Evolutionary conservation across 169 alveolate genomes (phyloP), one percentile per base, ranked within the genome.

Genomic region (Plasmodium relictum): DNA sequence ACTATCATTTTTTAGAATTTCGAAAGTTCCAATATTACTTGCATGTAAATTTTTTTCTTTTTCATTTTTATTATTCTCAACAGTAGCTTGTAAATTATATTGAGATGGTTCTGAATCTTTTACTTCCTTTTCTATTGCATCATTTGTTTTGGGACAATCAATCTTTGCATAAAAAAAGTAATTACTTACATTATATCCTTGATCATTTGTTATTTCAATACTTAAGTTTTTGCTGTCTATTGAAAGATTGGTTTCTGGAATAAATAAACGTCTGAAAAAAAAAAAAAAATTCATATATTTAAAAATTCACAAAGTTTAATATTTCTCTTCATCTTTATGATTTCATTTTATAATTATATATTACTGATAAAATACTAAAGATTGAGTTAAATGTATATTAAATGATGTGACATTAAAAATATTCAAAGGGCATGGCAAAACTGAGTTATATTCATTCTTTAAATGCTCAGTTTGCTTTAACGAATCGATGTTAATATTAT

Each of bases 141-240:
- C 52, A n/a, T 83, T 31, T 52, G 86, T 83, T 61, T 48, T 42
- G 8, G 85, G 86, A 63, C 91, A 83, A 54, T 68, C 85, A 54
- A 83, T 69, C 56, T 68, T 83, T 69, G 73, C 85, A 45, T 83
- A 83, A 54, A 83, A 83, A 68, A 9, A 83, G 48, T 83, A 83
- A 50, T 83, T 83, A 18, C 45, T 65, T 58, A 66, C 61, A 61
- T 68, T 69, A 37, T 54, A 42, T 14, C 85, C 85, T 37, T 68
- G 68, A 26, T 83, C 85, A 39, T 56, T 69, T 26, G 80, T 68
- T 66, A 83, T 83, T 26, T 68, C 73, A 45, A 83, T 50, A 18
- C 10, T 69, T 31, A 83, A 8, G 26, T 54, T 56, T 68, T 61
- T 31, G 37, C 86, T 83, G 31, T 68, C 65, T 61, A 83, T 56